Percentiles rank a stretch among this genome's conserved stretches.
These are phyloP conservation scores for Phytophthora rubi DNA, from an alignment of 352 stramenopile genomes.

Conservation along the genomic window DNA sequence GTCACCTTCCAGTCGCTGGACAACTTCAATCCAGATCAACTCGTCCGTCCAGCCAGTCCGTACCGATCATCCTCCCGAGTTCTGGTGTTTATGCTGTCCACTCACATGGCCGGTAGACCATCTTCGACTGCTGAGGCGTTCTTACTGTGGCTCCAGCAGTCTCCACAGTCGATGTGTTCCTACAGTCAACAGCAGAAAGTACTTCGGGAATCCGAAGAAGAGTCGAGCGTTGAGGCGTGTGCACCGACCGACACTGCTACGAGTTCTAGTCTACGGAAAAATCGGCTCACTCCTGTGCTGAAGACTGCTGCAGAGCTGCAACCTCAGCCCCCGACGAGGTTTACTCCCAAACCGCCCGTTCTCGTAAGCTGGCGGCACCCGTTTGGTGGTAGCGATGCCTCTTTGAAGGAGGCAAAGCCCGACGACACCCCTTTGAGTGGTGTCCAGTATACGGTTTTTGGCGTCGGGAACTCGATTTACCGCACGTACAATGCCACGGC, in stretches of 20 bases:
- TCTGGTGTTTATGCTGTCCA: slow-evolving; percentile 92
- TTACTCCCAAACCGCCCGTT: neutral
- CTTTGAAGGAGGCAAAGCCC: neutral
- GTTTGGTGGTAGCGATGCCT: slow-evolving; percentile 1
- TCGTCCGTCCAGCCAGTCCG: neutral
- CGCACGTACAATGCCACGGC: slow-evolving; percentile 95
- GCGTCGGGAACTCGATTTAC: slow-evolving; percentile 94
- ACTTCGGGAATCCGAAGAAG: neutral
- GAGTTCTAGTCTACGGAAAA: neutral
- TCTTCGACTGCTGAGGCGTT: slow-evolving; percentile 93
- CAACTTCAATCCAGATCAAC: neutral
- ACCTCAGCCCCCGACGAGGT: neutral
- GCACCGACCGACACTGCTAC: neutral
- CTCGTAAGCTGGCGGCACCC: slow-evolving; percentile 13
- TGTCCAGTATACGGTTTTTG: slow-evolving; percentile 76
- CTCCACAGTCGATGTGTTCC: neutral
- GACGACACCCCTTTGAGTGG: slow-evolving; percentile 3
- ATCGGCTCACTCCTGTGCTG: neutral
- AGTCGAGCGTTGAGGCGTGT: neutral
- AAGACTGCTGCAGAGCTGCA: neutral
- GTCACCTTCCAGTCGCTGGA: neutral
- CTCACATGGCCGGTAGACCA: slow-evolving; percentile 95
- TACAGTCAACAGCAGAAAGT: neutral
- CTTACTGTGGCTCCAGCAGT: slow-evolving; percentile 71
- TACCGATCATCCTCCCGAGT: neutral